Percentiles rank a stretch among this genome's conserved stretches.
Conservation (phyloP, 352 stramenopile species). For the Globisporangium yorkense region DNA sequence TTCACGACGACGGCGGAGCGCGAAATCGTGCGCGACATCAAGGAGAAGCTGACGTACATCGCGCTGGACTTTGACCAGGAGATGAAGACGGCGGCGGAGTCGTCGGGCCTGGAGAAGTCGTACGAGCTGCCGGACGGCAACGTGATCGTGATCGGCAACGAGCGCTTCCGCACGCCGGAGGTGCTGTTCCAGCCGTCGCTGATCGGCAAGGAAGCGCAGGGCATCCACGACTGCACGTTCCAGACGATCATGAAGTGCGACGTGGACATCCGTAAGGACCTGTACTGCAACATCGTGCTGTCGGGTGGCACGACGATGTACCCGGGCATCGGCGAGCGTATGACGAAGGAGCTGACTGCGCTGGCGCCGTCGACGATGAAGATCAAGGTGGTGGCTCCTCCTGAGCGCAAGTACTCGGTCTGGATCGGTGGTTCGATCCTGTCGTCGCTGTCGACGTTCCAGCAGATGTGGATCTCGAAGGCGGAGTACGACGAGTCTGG, state of each 20-base stretch:
- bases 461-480: slow-evolving; percentile 98
- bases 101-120: slow-evolving; percentile 87
- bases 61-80: slow-evolving; percentile 92
- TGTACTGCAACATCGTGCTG: slow-evolving; percentile 97
- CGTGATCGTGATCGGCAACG: slow-evolving; percentile 97
- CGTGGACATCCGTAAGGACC: slow-evolving; percentile 31
- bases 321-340: slow-evolving; percentile 90
- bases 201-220: slow-evolving; percentile 66
- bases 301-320: slow-evolving; percentile 96
- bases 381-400: slow-evolving; percentile 94
- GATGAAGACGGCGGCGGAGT: slow-evolving; percentile 43
- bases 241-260: slow-evolving; percentile 87
- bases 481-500: slow-evolving; percentile 81
- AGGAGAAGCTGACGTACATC: slow-evolving; percentile 97
- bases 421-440: slow-evolving; percentile 98
- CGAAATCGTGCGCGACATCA: slow-evolving; percentile 96
- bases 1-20: slow-evolving; percentile 93
- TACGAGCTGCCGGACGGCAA: slow-evolving; percentile 98
- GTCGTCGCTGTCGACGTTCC: slow-evolving; percentile 96
- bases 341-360: slow-evolving; percentile 91
- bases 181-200: slow-evolving; percentile 95
- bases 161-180: slow-evolving; percentile 93
- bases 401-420: slow-evolving; percentile 94
- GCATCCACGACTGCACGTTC: slow-evolving; percentile 76
- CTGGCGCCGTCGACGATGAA: slow-evolving; percentile 89